Evolutionary conservation across 2,329 filamentous ascomycete genomes (phyloP), one percentile per base, ranked within the genome.

Genomic region (Emergomyces pasteurianus): DNA sequence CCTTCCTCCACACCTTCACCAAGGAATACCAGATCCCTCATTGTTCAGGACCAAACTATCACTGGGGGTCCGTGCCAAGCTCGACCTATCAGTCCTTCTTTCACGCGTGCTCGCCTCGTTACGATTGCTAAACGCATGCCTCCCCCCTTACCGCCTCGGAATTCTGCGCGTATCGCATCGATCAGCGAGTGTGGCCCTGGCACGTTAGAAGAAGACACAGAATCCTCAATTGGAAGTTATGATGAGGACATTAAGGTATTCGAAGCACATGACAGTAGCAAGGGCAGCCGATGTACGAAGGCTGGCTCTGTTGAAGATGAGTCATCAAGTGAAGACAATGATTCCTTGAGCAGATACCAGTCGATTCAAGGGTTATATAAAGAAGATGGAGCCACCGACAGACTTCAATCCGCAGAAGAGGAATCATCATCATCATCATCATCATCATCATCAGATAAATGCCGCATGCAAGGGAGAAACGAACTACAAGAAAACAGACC

Each of bases 41-140:
- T 65, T 1, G 52, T 68, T 2, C 67, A 69, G 21, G 68, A 72
- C 18, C 78, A 81, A 23, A 80, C 83, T 63, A 80, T 81, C 18
- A 76, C 83, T 18, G 79, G 81, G 21, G 54, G 21, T 12, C 2
- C 26, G 21, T 43, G 8, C 7, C 81, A 84, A 58, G 81, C 84
- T 47, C 79, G 83, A 50, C 77, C 84, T 55, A 81, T 83, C 2
- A 84, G 87, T 1, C 84, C 87, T 59, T 81, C 85, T 60, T 84
- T 91, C 61, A 87, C 85, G 46, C 87, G 89, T 69, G 89, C 90
- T 28, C 87, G 87, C 58, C 79, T 96, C 58, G 89, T 96, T 34
- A 91, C 85, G 53, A 95, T 96, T 62, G 85, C 89, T 14, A 95
- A 92, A 75, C 83, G 90, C 34, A 31, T 18, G 10, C 28, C 26